Conservation (phyloP, 2,329 filamentous ascomycete species). For the Teratosphaeria destructans region DNA sequence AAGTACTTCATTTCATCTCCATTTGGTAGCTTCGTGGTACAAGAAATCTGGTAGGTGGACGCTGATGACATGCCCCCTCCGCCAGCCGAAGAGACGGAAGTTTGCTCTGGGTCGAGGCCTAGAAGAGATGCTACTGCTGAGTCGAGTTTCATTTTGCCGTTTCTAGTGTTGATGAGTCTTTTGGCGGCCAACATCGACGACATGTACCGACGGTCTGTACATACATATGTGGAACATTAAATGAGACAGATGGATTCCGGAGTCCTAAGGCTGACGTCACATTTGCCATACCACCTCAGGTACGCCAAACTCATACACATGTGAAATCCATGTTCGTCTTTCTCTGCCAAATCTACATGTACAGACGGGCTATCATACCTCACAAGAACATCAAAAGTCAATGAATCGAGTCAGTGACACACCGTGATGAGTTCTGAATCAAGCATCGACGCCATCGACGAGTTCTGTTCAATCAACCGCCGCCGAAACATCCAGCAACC, state of each 20-base stretch:
- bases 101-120: constrained; percentile 43
- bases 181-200: background rate
- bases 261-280: background rate
- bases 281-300: background rate
- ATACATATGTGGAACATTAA: no score
- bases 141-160: constrained; percentile 45
- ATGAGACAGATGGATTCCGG: no score
- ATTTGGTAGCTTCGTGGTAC: constrained; percentile 32
- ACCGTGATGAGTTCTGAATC: no score
- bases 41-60: constrained; percentile 50
- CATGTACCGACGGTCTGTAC: background rate
- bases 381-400: no score
- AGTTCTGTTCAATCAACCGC: no score
- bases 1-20: constrained; percentile 51
- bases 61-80: constrained; percentile 55
- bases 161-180: background rate
- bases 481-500: no score
- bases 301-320: no score
- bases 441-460: no score
- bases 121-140: constrained; percentile 52
- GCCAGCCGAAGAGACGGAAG: constrained; percentile 51
- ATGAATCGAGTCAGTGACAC: background rate
- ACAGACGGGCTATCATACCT: no score
- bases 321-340: no score
- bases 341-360: no score